Percentiles rank a stretch among this genome's conserved stretches.
phyloP scores from a whole-genome alignment of 2,329 filamentous ascomycete genomes.

The Furcasterigmium sp. region DNA sequence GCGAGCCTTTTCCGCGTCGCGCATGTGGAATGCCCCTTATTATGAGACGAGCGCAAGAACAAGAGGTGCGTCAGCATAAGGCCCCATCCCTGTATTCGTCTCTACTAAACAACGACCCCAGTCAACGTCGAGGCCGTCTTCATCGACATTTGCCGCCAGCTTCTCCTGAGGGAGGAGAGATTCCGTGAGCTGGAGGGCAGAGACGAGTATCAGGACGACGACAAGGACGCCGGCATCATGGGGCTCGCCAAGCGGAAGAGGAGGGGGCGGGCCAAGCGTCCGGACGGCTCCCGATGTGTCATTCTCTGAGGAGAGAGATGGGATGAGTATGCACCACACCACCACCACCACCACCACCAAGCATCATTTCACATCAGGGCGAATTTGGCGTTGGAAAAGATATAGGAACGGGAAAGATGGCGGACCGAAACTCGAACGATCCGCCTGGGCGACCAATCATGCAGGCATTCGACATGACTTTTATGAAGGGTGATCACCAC shows the following conservation, averaged over 20 bases:
- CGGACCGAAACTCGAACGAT: too few species aligned
- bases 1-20: constrained; percentile 78
- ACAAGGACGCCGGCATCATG: constrained; percentile 31
- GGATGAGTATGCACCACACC: too few species aligned
- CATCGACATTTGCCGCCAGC: constrained; percentile 76
- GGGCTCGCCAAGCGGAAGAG: constrained; percentile 24
- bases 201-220: constrained; percentile 31
- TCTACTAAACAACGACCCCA: constrained; percentile 24
- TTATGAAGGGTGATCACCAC: constrained; percentile 15
- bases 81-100: background rate
- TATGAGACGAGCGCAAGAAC: constrained; percentile 85
- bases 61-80: constrained; percentile 44
- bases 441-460: background rate
- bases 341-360: too few species aligned
- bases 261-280: constrained; percentile 18
- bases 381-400: too few species aligned
- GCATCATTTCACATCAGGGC: too few species aligned
- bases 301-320: constrained; percentile 12
- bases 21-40: constrained; percentile 83
- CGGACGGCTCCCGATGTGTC: constrained; percentile 18
- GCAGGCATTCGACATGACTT: constrained; percentile 30
- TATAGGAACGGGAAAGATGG: too few species aligned
- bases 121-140: constrained; percentile 90
- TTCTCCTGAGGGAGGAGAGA: constrained; percentile 67
- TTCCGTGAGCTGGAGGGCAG: constrained; percentile 17